phyloP scores from a whole-genome alignment of 306 rosid genomes.

The Prinsepia uniflora region DNA sequence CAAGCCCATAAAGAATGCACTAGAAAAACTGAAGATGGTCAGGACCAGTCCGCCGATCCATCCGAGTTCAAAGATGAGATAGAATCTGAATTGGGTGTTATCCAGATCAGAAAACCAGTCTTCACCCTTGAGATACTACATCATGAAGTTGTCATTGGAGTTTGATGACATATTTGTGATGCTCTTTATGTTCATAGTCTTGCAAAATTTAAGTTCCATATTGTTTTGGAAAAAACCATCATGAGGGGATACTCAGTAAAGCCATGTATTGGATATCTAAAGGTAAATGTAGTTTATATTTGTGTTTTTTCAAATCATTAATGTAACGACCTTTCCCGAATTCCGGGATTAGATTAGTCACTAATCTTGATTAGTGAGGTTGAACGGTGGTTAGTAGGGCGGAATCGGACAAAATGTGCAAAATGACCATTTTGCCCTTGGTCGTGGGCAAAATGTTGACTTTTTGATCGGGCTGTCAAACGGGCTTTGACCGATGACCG shows the following conservation, averaged over 20 bases:
- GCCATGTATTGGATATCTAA: conserved; percentile 1
- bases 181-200: conserved; percentile 24
- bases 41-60: conserved; percentile 24
- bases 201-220: conserved; percentile 3
- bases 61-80: conserved; percentile 27
- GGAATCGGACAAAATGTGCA: too few relatives aligned
- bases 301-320: background rate
- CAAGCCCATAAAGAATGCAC: conserved; percentile 33
- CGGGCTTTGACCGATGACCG: too few relatives aligned
- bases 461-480: too few relatives aligned
- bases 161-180: conserved; percentile 32
- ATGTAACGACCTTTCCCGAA: too few relatives aligned
- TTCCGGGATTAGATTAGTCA: too few relatives aligned
- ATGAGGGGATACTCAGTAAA: conserved; percentile 15
- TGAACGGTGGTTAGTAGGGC: too few relatives aligned
- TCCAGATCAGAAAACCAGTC: conserved; percentile 30
- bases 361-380: too few relatives aligned
- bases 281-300: conserved; percentile 24
- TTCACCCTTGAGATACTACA: conserved; percentile 45
- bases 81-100: conserved; percentile 28
- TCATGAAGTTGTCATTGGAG: conserved; percentile 61
- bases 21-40: conserved; percentile 34
- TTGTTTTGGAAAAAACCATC: conserved; percentile 39
- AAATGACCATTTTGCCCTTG: too few relatives aligned
- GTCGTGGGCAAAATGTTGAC: too few relatives aligned